A percentile compares a stretch with the other conserved stretches of the same genome.
phyloP scores from a whole-genome alignment of 2,329 filamentous ascomycete genomes.

The Graphiopsis chlorocephala region DNA sequence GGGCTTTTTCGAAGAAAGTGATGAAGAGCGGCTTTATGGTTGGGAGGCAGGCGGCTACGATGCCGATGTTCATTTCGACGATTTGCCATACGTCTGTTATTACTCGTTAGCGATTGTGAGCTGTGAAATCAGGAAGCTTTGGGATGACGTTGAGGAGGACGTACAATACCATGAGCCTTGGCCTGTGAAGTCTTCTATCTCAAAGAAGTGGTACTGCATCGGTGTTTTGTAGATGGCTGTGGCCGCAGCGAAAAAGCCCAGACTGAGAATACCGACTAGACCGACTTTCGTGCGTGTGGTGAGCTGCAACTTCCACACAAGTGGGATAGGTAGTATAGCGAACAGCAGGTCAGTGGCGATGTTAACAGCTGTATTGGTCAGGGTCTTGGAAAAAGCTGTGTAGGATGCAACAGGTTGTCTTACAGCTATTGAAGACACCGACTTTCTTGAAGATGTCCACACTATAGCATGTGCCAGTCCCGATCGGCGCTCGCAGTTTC shows the following conservation, averaged over 20 bases:
- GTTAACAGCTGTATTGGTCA: slow-evolving; percentile 32
- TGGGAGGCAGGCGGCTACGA: slow-evolving; percentile 18
- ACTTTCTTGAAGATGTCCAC: slow-evolving; percentile 2
- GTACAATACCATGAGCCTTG: slow-evolving; percentile 11
- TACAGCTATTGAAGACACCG: slow-evolving; percentile 3
- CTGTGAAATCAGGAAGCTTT: not conserved
- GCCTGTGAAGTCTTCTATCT: slow-evolving; percentile 9
- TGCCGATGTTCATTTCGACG: slow-evolving; percentile 16
- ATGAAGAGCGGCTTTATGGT: slow-evolving; percentile 18
- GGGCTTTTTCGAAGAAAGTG: slow-evolving; percentile 1
- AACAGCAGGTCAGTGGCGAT: slow-evolving; percentile 43
- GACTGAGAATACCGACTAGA: slow-evolving; percentile 36
- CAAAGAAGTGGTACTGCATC: slow-evolving; percentile 11
- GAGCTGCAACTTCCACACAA: slow-evolving; percentile 45
- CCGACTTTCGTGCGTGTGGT: slow-evolving; percentile 43
- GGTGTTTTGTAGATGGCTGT: slow-evolving; percentile 14
- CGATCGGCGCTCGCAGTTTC: not conserved
- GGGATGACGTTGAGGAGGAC: not conserved
- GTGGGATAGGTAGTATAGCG: slow-evolving; percentile 42
- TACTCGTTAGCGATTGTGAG: not conserved
- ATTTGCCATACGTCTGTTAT: slow-evolving; percentile 15
- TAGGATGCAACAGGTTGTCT: not conserved
- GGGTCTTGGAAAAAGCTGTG: not conserved
- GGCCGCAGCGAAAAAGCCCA: slow-evolving; percentile 40
- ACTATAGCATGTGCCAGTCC: not conserved